Conservation (phyloP, 768 basidiomycete genomes). For the Rhodotorula paludigena region DNA sequence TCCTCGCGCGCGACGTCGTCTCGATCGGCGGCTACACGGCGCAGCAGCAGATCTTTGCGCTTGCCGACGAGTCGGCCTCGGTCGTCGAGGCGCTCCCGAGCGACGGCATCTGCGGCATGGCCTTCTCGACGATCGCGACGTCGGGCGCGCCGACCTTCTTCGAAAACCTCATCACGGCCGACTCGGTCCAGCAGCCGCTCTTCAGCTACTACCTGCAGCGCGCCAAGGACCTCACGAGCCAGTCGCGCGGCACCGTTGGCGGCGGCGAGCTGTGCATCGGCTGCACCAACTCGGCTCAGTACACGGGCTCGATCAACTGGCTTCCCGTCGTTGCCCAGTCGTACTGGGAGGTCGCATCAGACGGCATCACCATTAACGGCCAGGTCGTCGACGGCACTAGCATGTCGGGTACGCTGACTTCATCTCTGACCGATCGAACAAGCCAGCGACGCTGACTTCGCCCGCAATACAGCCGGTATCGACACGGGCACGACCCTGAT, state of each 20-base stretch:
- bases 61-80: constrained; percentile 20
- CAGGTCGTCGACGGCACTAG: constrained; percentile 26
- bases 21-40: constrained; percentile 13
- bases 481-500: constrained; percentile 42
- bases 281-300: constrained; percentile 36
- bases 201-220: constrained; percentile 34
- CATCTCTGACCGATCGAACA: no score
- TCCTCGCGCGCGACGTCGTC: constrained; percentile 33
- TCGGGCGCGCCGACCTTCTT: constrained; percentile 39
- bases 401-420: constrained; percentile 38
- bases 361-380: constrained; percentile 33
- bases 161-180: constrained; percentile 38
- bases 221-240: constrained; percentile 32
- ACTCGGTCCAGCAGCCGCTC: constrained; percentile 25
- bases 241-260: constrained; percentile 25
- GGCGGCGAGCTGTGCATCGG: constrained; percentile 38
- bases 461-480: no score
- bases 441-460: no score
- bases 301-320: constrained; percentile 34
- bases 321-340: constrained; percentile 25
- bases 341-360: constrained; percentile 27
- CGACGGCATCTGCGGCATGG: constrained; percentile 41
- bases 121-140: constrained; percentile 41
- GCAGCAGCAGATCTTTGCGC: constrained; percentile 30
- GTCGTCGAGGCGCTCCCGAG: constrained; percentile 16